Conservation (phyloP, 768 basidiomycete genomes). For the Baorangia bicolor region DNA sequence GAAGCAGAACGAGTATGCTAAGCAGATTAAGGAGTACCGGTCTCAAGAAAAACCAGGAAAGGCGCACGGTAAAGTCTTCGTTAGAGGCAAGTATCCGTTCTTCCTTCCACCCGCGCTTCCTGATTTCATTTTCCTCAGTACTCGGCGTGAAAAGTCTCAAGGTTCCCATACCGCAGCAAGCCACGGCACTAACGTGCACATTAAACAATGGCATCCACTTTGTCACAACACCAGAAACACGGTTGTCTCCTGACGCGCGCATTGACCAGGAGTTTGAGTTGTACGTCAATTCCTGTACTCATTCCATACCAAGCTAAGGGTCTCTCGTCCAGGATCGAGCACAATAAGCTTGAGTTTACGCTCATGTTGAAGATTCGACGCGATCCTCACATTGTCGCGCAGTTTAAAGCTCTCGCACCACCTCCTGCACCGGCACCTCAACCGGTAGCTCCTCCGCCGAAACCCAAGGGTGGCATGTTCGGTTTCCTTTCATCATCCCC, state of each 20-base stretch:
- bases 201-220: conserved; percentile 97
- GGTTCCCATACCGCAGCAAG: conserved; percentile 75
- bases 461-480: conserved; percentile 63
- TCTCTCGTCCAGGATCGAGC: conserved; percentile 64
- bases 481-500: conserved; percentile 73
- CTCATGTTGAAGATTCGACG: conserved; percentile 83
- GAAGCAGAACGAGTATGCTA: conserved; percentile 88
- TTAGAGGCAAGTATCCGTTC: conserved; percentile 60
- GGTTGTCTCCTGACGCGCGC: conserved; percentile 53
- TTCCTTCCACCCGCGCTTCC: neutral
- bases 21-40: conserved; percentile 81
- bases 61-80: conserved; percentile 89
- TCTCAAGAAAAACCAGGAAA: conserved; percentile 77
- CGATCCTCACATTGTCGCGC: conserved; percentile 80
- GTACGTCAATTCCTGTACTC: conserved; percentile 43
- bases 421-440: conserved; percentile 45
- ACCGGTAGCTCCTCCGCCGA: conserved; percentile 47
- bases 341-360: conserved; percentile 94
- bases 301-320: neutral
- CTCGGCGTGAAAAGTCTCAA: conserved; percentile 69
- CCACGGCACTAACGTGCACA: conserved; percentile 77
- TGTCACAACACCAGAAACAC: conserved; percentile 82
- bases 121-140: conserved; percentile 45
- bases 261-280: conserved; percentile 92
- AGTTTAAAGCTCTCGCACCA: conserved; percentile 64